Base-by-base conservation (phyloP, 345 rosid genomes). In the Excoecaria agallocha region DNA sequence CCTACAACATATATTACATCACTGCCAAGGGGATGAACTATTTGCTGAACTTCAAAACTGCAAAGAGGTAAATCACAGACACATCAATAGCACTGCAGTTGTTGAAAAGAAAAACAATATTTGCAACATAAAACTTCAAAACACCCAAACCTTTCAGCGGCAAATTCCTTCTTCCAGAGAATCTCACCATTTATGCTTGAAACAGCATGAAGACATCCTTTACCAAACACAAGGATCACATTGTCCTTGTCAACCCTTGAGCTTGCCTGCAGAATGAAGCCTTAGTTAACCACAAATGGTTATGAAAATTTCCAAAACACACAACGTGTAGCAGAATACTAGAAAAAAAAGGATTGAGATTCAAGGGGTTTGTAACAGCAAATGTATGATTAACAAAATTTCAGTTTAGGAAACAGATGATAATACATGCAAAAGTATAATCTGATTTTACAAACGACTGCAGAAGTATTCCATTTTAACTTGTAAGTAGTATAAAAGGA, bases 91-190 rank as follows among this genome's bases (percentile, higher is more conserved):
- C 51, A 10, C 49, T 39, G 6, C 71, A 59, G 50, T 56, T 17
- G 48, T 17, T 51, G 75, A 74, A 20, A 46, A 37, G 38, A 61
- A 51, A 66, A 54, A 30, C 50, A 68, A 13, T 13, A 51, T 43
- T 39, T 13, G 51, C n/a, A 39, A 66, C 37, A 54, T 38, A 62
- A 73, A 71, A 68, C 49, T 56, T 74, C 61, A 58, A 72, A 79
- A 64, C 63, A 57, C 45, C 45, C 87, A 72, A 83, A 93, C 99
- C 99, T 90, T 85, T 87, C 90, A 45, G 79, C 83, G 22, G 86
- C 80, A 82, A 91, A 86, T 81, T 96, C 98, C 83, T 82, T 87
- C 82, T 83, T 87, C 99, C 99, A 96, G 60, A 96, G 83, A 79
- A 93, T 64, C 77, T 90, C 97, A 25, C 99, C 98, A 81, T 90